Conservation (phyloP, 208 protist genomes). For the Trypanosoma caninum region DNA sequence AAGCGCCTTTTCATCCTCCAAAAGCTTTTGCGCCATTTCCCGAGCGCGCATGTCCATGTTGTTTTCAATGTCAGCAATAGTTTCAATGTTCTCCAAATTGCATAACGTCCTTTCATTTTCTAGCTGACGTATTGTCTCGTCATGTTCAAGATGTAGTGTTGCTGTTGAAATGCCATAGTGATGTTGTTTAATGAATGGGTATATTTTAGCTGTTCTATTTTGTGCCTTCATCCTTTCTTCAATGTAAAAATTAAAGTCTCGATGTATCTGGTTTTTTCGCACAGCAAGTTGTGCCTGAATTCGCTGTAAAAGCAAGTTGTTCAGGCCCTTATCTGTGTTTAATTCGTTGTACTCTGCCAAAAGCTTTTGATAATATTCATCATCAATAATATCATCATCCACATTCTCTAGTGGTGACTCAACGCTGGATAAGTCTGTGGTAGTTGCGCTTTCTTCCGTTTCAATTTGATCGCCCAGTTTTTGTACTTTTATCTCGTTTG, state of each 20-base stretch:
- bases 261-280: constrained; percentile 1
- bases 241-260: not conserved
- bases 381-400: constrained; percentile 15
- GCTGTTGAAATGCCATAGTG: not conserved
- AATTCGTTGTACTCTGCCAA: not conserved
- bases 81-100: not conserved
- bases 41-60: not conserved
- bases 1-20: constrained; percentile 3
- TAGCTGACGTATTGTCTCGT: constrained; percentile 12
- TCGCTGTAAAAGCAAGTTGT: not conserved
- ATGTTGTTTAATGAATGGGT: constrained; percentile 5
- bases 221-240: not conserved
- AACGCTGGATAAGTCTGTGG: not conserved
- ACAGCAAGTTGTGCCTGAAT: constrained; percentile 2
- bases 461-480: not conserved
- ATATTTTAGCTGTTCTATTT: constrained; percentile 19
- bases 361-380: constrained; percentile 15
- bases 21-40: not conserved
- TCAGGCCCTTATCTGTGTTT: not conserved
- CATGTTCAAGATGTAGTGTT: constrained; percentile 41
- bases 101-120: not conserved
- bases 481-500: not conserved
- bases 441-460: not conserved
- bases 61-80: not conserved
- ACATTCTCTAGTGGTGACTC: not conserved